phyloP scores from a whole-genome alignment of 164 flowering plant species.

The Saururus chinensis region DNA sequence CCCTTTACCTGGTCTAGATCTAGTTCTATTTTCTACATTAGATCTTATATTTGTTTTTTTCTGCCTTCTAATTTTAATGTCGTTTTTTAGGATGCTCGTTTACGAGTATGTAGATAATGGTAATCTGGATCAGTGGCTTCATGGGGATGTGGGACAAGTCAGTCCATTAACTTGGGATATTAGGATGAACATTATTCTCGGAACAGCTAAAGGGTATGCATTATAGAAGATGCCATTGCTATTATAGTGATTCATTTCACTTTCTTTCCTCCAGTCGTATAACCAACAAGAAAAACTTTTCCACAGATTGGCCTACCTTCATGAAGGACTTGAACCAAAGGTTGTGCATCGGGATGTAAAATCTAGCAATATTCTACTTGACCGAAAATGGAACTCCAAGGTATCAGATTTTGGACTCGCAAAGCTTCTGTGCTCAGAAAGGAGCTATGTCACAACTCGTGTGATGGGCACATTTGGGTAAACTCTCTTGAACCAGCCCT shows the following conservation, averaged over 20 bases:
- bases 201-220: conserved; percentile 88
- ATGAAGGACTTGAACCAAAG: conserved; percentile 96
- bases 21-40: no score
- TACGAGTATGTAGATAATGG: conserved; percentile 93
- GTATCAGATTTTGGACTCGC: conserved; percentile 99
- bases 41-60: neutral
- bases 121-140: conserved; percentile 95
- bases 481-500: conserved; percentile 1
- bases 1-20: neutral
- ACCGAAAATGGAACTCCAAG: conserved; percentile 81
- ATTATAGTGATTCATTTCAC: neutral
- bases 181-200: conserved; percentile 76
- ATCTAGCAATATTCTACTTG: conserved; percentile 84
- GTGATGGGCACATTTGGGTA: conserved; percentile 99
- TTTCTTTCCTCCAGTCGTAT: neutral
- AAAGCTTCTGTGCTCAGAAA: conserved; percentile 77
- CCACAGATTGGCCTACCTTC: conserved; percentile 88
- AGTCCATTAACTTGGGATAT: conserved; percentile 95
- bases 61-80: neutral
- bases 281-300: neutral
- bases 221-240: neutral
- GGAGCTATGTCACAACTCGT: conserved; percentile 82
- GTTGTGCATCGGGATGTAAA: conserved; percentile 94
- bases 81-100: conserved; percentile 80
- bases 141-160: conserved; percentile 82